phyloP scores from a whole-genome alignment of 2,329 filamentous ascomycete genomes.

The Paracoccidioides brasiliensis region DNA sequence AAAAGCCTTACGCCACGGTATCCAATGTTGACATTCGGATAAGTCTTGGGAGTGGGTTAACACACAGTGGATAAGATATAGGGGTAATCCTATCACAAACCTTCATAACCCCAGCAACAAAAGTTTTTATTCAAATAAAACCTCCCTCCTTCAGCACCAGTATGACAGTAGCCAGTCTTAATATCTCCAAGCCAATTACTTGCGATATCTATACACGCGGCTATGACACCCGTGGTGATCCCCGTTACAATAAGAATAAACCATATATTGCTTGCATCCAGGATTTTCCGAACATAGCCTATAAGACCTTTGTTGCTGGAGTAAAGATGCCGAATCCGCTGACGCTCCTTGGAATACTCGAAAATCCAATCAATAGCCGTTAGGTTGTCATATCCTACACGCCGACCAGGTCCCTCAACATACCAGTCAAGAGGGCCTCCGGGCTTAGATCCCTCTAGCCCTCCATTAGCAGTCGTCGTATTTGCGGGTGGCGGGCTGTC shows the following conservation, averaged over 20 bases:
- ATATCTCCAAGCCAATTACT: slow-evolving; percentile 90
- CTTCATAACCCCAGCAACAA: slow-evolving; percentile 84
- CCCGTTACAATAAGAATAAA: slow-evolving; percentile 75
- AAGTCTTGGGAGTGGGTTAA: slow-evolving; percentile 36
- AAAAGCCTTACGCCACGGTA: slow-evolving; percentile 65
- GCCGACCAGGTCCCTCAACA: slow-evolving; percentile 70
- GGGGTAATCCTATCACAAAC: slow-evolving; percentile 18
- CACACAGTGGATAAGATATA: slow-evolving; percentile 7
- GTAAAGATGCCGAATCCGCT: slow-evolving; percentile 65
- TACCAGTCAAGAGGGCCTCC: slow-evolving; percentile 59
- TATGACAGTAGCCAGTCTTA: slow-evolving; percentile 78
- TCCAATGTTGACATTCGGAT: slow-evolving; percentile 76
- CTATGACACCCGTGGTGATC: slow-evolving; percentile 67
- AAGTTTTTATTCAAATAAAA: slow-evolving; percentile 89
- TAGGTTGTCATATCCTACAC: slow-evolving; percentile 89
- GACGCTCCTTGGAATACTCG: slow-evolving; percentile 91
- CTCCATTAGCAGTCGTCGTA: slow-evolving; percentile 10
- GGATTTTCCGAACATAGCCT: slow-evolving; percentile 57
- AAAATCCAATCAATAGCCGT: slow-evolving; percentile 99
- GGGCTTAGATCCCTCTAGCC: slow-evolving; percentile 25
- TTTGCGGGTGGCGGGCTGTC: slow-evolving; percentile 6
- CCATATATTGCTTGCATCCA: slow-evolving; percentile 88
- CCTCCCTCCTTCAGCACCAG: slow-evolving; percentile 60
- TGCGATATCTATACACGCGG: slow-evolving; percentile 77
- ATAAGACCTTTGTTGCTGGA: slow-evolving; percentile 56